Percentiles rank a stretch among this genome's conserved stretches.
Evolutionary conservation across 1,139 yeast genomes (phyloP).

Genomic region (Pichiaceae sp.): DNA sequence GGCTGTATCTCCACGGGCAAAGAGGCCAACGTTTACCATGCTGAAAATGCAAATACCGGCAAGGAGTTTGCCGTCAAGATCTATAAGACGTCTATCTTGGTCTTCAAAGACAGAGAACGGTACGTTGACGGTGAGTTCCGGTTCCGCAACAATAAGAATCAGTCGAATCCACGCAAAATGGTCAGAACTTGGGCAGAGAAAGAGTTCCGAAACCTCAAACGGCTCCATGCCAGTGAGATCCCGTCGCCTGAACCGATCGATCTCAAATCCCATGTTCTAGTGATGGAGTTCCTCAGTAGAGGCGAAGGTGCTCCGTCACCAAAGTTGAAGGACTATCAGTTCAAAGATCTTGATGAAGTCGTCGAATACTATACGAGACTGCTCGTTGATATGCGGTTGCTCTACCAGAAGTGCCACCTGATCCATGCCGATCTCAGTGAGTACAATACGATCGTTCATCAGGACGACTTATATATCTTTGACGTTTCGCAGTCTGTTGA

Average conservation of each 20-base stretch:
- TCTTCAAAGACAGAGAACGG: constrained; percentile 91
- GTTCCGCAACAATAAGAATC: constrained; percentile 74
- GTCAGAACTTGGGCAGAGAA: constrained; percentile 98
- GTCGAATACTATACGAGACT: constrained; percentile 66
- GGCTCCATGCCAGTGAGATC: constrained; percentile 57
- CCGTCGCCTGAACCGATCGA: constrained; percentile 92
- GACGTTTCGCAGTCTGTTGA: constrained; percentile 98
- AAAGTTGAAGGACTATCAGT: constrained; percentile 72
- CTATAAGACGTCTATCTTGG: constrained; percentile 90
- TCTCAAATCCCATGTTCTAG: constrained; percentile 80
- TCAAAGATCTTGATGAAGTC: constrained; percentile 55
- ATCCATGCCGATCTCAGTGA: constrained; percentile 98
- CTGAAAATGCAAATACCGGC: constrained; percentile 58
- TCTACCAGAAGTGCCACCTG: constrained; percentile 81
- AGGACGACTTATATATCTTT: constrained; percentile 74
- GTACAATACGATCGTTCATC: constrained; percentile 82
- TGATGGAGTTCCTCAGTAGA: constrained; percentile 82
- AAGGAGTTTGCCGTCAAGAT: constrained; percentile 81
- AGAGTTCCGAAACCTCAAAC: constrained; percentile 84
- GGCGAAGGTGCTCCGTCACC: constrained; percentile 74
- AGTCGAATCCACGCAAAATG: constrained; percentile 94
- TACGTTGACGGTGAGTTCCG: constrained; percentile 96
- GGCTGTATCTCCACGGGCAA: constrained; percentile 97
- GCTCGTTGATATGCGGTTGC: constrained; percentile 74
- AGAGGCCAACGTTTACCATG: constrained; percentile 97